Conservation (phyloP, 192 early-diverging fungal genomes). For the Coemansia sp. region DNA sequence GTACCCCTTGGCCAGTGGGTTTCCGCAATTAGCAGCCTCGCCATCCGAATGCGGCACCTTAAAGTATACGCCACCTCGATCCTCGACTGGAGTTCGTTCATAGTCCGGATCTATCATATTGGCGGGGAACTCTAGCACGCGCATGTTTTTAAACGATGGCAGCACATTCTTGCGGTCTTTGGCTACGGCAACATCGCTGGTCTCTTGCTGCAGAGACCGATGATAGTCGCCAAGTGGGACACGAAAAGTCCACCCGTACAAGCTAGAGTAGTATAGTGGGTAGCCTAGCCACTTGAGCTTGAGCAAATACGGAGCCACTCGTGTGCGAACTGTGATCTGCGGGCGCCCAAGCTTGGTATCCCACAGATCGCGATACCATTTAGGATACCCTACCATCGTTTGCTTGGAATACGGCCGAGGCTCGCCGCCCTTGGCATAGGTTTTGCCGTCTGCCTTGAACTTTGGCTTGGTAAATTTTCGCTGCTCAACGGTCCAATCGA, state of each 20-base stretch:
- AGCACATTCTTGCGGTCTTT: background rate
- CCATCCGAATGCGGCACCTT: slow-evolving; percentile 89
- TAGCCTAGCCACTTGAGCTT: slow-evolving; percentile 80
- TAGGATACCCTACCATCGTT: slow-evolving; percentile 62
- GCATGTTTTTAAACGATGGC: slow-evolving; percentile 43
- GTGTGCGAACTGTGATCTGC: slow-evolving; percentile 70
- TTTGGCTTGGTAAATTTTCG: slow-evolving; percentile 52
- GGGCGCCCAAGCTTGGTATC: slow-evolving; percentile 59
- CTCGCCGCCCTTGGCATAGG: slow-evolving; percentile 55
- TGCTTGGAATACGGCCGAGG: slow-evolving; percentile 44
- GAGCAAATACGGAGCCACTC: slow-evolving; percentile 81
- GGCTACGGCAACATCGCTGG: slow-evolving; percentile 12
- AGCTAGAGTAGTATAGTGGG: slow-evolving; percentile 71
- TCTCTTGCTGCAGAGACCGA: slow-evolving; percentile 13
- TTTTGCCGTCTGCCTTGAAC: slow-evolving; percentile 30
- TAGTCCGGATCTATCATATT: slow-evolving; percentile 56
- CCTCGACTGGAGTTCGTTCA: slow-evolving; percentile 41
- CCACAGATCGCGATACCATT: slow-evolving; percentile 87
- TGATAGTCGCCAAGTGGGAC: slow-evolving; percentile 58
- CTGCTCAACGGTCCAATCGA: slow-evolving; percentile 72
- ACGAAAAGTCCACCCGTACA: slow-evolving; percentile 83
- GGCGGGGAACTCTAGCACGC: slow-evolving; percentile 31
- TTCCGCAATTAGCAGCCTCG: slow-evolving; percentile 75
- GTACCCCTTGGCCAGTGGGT: slow-evolving; percentile 86
- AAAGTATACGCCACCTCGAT: slow-evolving; percentile 57